Conservation (phyloP, 176 grass and related monocot genomes). For the Ampelocalamus luodianensis region DNA sequence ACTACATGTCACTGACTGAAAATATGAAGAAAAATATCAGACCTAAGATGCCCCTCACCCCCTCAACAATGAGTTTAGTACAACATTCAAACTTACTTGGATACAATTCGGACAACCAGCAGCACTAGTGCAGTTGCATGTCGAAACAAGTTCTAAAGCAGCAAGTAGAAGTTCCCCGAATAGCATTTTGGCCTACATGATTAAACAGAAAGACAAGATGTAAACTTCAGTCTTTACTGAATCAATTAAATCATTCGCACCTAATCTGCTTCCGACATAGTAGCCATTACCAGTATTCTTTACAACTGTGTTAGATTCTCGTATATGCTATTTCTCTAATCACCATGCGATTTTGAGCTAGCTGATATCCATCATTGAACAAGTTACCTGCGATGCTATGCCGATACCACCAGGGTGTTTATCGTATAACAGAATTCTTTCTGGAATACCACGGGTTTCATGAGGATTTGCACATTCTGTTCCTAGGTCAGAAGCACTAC, state of each 20-base stretch:
- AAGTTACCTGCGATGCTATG: conserved; percentile 67
- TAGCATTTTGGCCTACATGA: conserved; percentile 59
- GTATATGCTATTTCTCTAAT: background rate
- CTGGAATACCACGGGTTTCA: conserved; percentile 64
- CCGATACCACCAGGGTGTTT: conserved; percentile 83
- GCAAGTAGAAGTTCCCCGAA: conserved; percentile 75
- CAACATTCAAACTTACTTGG: conserved; percentile 46
- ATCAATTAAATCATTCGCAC: conserved; percentile 3
- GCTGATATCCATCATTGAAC: conserved; percentile 20
- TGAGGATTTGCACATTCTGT: conserved; percentile 87
- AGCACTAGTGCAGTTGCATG: conserved; percentile 57
- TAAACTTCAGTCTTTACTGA: conserved; percentile 3
- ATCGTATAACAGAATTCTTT: conserved; percentile 88
- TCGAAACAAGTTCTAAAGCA: conserved; percentile 69
- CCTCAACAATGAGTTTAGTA: background rate
- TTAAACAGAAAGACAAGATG: background rate
- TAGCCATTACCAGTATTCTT: background rate
- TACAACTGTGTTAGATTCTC: background rate
- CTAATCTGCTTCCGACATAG: background rate
- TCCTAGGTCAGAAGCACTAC: conserved; percentile 74
- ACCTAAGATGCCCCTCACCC: background rate
- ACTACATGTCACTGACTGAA: conserved; percentile 69
- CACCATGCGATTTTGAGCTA: background rate
- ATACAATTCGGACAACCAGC: conserved; percentile 85
- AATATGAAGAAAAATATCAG: background rate